phyloP scores from a whole-genome alignment of 2,329 filamentous ascomycete genomes.

The Sordariomycetes sp. region DNA sequence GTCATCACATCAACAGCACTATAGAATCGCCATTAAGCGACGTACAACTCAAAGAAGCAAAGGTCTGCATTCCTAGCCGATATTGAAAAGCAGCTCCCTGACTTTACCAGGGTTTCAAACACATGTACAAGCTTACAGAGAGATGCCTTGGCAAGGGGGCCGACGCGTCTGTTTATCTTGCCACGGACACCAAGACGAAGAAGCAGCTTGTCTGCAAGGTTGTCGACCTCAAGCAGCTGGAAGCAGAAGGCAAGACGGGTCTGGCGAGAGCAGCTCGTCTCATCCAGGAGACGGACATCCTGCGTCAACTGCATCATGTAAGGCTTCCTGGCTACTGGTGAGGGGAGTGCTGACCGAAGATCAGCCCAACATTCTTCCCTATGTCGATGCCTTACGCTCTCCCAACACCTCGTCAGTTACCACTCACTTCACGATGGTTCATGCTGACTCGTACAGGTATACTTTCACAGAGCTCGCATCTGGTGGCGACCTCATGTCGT shows the following conservation, averaged over 20 bases:
- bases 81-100: too few relatives aligned
- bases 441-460: slow-evolving; percentile 25
- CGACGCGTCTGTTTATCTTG: slow-evolving; percentile 26
- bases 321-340: slow-evolving; percentile 9
- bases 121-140: slow-evolving; percentile 21
- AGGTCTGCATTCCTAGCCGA: too few relatives aligned
- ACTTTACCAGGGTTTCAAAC: slow-evolving; percentile 19
- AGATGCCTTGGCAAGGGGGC: slow-evolving; percentile 26
- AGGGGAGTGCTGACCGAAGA: slow-evolving; percentile 3
- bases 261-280: slow-evolving; percentile 23
- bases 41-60: slow-evolving; percentile 21
- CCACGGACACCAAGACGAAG: slow-evolving; percentile 36
- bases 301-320: slow-evolving; percentile 46
- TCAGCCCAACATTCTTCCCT: slow-evolving; percentile 45
- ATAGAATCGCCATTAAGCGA: too few relatives aligned
- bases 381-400: slow-evolving; percentile 41
- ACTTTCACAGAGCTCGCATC: slow-evolving; percentile 48
- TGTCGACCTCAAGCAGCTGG: slow-evolving; percentile 34
- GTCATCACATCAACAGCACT: too few relatives aligned
- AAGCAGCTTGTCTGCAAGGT: slow-evolving; percentile 64
- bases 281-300: slow-evolving; percentile 40
- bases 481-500: slow-evolving; percentile 44
- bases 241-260: slow-evolving; percentile 12
- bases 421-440: neutral
- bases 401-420: slow-evolving; percentile 32